Evolutionary conservation across 768 basidiomycete genomes (phyloP).

Genomic region (Paxillus rubicundulus): DNA sequence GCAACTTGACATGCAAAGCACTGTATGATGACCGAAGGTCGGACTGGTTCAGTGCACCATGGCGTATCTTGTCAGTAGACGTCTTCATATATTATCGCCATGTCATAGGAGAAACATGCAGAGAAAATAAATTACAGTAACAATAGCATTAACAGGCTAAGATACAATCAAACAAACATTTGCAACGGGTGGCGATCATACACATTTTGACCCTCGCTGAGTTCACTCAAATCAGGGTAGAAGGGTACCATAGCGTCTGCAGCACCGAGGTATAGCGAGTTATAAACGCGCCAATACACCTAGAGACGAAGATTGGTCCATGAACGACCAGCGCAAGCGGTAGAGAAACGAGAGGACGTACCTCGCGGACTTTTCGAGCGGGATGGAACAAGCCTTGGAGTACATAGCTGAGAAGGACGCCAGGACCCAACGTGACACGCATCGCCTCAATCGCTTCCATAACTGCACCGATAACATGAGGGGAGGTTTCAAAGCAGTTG

Average conservation of each 20-base stretch:
- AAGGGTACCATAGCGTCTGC: slow-evolving; percentile 91
- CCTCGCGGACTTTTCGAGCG: slow-evolving; percentile 94
- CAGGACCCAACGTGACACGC: slow-evolving; percentile 93
- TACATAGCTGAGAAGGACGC: slow-evolving; percentile 87
- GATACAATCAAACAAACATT: slow-evolving; percentile 64
- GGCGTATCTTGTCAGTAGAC: too few relatives aligned
- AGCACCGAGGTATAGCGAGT: slow-evolving; percentile 89
- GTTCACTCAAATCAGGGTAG: slow-evolving; percentile 87
- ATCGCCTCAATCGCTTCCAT: slow-evolving; percentile 99
- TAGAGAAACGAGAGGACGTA: slow-evolving; percentile 34
- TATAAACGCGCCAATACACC: slow-evolving; percentile 95
- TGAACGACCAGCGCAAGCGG: slow-evolving; percentile 2
- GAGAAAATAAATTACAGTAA: slow-evolving; percentile 1
- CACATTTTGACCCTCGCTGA: slow-evolving; percentile 87
- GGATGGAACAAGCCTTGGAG: slow-evolving; percentile 97
- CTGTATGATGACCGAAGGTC: too few relatives aligned
- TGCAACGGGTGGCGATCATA: slow-evolving; percentile 85
- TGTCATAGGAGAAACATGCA: background rate
- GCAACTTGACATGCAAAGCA: too few relatives aligned
- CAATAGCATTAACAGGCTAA: background rate
- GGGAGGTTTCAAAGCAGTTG: slow-evolving; percentile 97
- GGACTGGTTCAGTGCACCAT: too few relatives aligned
- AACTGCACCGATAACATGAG: slow-evolving; percentile 96
- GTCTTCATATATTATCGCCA: background rate
- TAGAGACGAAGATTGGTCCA: slow-evolving; percentile 14